phyloP scores from a whole-genome alignment of 2,329 filamentous ascomycete genomes.

The Iodosphaeria phyllophila region DNA sequence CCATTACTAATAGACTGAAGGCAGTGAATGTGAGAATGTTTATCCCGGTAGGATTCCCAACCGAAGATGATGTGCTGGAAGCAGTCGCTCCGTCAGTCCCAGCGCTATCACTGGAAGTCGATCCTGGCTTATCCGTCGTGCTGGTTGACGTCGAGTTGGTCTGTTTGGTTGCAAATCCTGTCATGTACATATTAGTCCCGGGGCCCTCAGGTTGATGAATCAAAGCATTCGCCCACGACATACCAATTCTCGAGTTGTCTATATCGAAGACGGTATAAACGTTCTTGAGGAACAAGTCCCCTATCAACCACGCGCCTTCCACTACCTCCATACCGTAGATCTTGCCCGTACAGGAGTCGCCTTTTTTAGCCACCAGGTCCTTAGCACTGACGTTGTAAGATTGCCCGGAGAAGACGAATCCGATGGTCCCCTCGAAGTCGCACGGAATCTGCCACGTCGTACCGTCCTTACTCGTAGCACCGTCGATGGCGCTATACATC shows the following conservation, averaged over 20 bases:
- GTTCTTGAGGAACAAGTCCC: conserved; percentile 76
- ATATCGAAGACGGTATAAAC: conserved; percentile 75
- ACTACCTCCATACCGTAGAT: conserved; percentile 57
- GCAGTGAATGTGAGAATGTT: no score
- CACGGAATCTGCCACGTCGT: conserved; percentile 58
- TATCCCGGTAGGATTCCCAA: no score
- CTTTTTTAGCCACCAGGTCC: conserved; percentile 48
- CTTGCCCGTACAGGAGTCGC: conserved; percentile 58
- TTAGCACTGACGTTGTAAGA: conserved; percentile 46
- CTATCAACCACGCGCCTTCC: conserved; percentile 54
- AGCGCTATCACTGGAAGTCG: no score
- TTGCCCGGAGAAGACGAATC: conserved; percentile 48
- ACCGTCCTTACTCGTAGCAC: conserved; percentile 31
- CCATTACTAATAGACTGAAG: no score
- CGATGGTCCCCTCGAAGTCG: conserved; percentile 37
- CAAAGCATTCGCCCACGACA: no score
- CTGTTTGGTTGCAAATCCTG: no score
- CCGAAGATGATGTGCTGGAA: no score
- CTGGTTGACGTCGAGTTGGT: no score
- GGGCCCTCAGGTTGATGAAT: no score
- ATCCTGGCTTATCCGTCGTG: no score
- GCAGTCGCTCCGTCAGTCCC: no score
- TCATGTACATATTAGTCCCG: no score
- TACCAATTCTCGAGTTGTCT: conserved; percentile 46
- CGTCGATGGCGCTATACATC: conserved; percentile 50